phyloP scores from a whole-genome alignment of 805 yeast species.

The Torulaspora indica region DNA sequence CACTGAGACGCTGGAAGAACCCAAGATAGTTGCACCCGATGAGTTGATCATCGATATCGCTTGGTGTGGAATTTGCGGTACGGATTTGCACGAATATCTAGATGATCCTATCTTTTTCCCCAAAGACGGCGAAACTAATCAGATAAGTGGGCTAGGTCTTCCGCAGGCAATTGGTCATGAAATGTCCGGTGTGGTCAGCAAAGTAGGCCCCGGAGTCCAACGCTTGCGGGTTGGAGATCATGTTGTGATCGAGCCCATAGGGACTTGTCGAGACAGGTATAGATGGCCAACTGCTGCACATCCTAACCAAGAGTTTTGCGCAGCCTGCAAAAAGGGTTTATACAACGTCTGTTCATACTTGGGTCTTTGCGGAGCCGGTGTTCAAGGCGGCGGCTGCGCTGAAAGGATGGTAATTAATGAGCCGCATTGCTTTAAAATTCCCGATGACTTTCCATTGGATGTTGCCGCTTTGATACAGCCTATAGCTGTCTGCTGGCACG shows the following conservation, averaged over 20 bases:
- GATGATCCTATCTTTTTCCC: slow-evolving; percentile 60
- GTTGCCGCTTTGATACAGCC: slow-evolving; percentile 58
- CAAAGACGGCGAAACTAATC: slow-evolving; percentile 36
- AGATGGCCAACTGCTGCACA: slow-evolving; percentile 39
- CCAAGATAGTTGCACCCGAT: slow-evolving; percentile 35
- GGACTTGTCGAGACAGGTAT: slow-evolving; percentile 48
- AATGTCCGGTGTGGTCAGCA: slow-evolving; percentile 43
- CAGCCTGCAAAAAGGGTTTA: slow-evolving; percentile 47
- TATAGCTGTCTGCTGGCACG: slow-evolving; percentile 55
- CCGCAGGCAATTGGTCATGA: slow-evolving; percentile 56
- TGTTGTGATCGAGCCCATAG: slow-evolving; percentile 60
- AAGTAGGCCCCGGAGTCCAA: slow-evolving; percentile 45
- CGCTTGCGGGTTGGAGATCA: slow-evolving; percentile 48
- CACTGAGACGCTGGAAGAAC: slow-evolving; percentile 36
- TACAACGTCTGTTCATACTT: slow-evolving; percentile 50
- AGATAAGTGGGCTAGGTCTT: slow-evolving; percentile 39
- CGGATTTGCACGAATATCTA: slow-evolving; percentile 53
- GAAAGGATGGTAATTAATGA: slow-evolving; percentile 44
- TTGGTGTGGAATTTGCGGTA: slow-evolving; percentile 62
- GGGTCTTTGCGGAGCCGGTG: slow-evolving; percentile 53
- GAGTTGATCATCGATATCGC: slow-evolving; percentile 45
- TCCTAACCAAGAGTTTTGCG: slow-evolving; percentile 37
- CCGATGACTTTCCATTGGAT: slow-evolving; percentile 43
- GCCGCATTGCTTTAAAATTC: slow-evolving; percentile 40
- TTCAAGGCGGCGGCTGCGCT: slow-evolving; percentile 52